Percentiles rank a stretch among this genome's conserved stretches.
Evolutionary conservation across 352 stramenopile genomes (phyloP).

Genomic region (Phytophthora pisi): DNA sequence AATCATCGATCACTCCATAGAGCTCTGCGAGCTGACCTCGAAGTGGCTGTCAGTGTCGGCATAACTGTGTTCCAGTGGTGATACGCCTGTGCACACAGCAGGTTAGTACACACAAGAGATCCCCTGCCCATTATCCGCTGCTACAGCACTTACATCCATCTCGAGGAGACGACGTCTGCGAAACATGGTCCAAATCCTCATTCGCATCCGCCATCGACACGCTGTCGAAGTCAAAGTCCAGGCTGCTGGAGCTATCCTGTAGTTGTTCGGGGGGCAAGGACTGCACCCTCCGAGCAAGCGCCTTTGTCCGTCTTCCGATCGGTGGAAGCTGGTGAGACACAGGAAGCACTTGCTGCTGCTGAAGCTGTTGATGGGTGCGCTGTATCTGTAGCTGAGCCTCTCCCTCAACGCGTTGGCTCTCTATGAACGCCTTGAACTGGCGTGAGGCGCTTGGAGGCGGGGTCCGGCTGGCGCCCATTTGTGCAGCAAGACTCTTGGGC

Average conservation of each 20-base stretch:
- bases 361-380: slow-evolving; percentile 35
- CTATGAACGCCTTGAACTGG: slow-evolving; percentile 44
- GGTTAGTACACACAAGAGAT: slow-evolving; percentile 8
- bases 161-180: slow-evolving; percentile 71
- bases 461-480: slow-evolving; percentile 26
- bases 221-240: slow-evolving; percentile 86
- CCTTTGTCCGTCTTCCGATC: slow-evolving; percentile 31
- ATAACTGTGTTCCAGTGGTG: slow-evolving; percentile 75
- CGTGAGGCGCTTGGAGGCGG: slow-evolving; percentile 20
- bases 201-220: slow-evolving; percentile 72
- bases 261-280: slow-evolving; percentile 65
- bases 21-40: slow-evolving; percentile 85
- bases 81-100: slow-evolving; percentile 56
- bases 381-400: slow-evolving; percentile 34
- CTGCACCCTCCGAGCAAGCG: slow-evolving; percentile 53
- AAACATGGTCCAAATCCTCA: slow-evolving; percentile 68
- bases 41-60: slow-evolving; percentile 84
- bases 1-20: slow-evolving; percentile 52
- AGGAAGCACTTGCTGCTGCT: slow-evolving; percentile 36
- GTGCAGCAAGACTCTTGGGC: slow-evolving; percentile 24
- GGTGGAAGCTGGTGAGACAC: slow-evolving; percentile 43
- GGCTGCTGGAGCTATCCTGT: slow-evolving; percentile 50
- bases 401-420: slow-evolving; percentile 41
- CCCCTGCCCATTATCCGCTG: not conserved
- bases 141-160: slow-evolving; percentile 65